Conservation (phyloP, 441 rosid species). For the Gossypium trilobum region DNA sequence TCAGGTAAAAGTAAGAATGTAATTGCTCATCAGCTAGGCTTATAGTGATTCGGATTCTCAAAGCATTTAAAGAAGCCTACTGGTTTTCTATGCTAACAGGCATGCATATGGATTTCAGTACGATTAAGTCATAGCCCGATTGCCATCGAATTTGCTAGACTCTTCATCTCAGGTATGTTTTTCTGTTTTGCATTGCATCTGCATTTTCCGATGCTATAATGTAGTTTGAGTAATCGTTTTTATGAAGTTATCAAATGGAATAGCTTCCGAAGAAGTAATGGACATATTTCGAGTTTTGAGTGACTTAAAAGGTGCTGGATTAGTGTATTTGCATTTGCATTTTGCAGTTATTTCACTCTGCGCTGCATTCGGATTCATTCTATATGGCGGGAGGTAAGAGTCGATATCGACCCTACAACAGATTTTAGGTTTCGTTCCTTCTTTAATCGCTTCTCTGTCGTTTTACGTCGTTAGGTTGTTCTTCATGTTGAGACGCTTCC, state of each 20-base stretch:
- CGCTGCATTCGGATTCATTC: constrained; percentile 49
- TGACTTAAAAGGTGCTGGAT: background rate
- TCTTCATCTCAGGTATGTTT: constrained; percentile 44
- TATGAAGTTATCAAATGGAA: background rate
- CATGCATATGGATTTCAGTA: constrained; percentile 46
- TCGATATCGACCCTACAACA: background rate
- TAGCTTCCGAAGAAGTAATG: constrained; percentile 4
- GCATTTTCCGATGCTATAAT: background rate
- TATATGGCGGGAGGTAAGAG: constrained; percentile 56
- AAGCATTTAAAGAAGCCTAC: background rate
- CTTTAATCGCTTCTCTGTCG: background rate
- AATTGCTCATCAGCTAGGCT: background rate
- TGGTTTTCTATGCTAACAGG: constrained; percentile 21
- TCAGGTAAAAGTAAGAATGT: constrained; percentile 31
- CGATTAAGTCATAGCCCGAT: constrained; percentile 28
- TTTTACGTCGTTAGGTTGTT: constrained; percentile 36
- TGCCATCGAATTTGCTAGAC: constrained; percentile 33
- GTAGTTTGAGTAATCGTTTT: background rate
- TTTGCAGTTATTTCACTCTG: constrained; percentile 37
- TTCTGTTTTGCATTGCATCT: background rate
- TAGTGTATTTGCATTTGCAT: background rate
- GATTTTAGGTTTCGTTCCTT: background rate
- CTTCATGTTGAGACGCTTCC: constrained; percentile 65
- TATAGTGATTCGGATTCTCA: background rate
- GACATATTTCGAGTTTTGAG: background rate